Conservation (phyloP, 768 basidiomycete species). For the Phaeotremella fagi region DNA sequence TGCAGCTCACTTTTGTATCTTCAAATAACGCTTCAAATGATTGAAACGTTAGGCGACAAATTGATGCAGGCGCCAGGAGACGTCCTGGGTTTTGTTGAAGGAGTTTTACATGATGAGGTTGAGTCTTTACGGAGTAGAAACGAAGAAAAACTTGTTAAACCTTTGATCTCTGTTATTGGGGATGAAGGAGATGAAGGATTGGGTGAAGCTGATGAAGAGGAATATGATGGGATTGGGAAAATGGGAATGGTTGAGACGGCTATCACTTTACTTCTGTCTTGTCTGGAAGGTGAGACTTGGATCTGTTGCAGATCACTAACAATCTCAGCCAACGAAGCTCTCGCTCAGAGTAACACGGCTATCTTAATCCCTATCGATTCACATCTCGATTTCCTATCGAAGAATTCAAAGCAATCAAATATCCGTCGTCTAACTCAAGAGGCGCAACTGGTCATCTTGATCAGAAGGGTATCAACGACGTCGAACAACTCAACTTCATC, state of each 20-base stretch:
- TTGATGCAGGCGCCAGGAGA: conserved; percentile 64
- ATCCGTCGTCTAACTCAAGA: conserved; percentile 65
- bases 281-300: conserved; percentile 67
- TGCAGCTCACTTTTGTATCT: conserved; percentile 62
- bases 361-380: conserved; percentile 67
- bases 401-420: conserved; percentile 52
- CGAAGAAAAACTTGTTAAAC: conserved; percentile 47
- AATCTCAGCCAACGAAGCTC: conserved; percentile 23
- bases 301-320: background rate
- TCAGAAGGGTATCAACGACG: conserved; percentile 61
- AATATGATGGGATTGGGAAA: conserved; percentile 52
- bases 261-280: conserved; percentile 71
- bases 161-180: conserved; percentile 44
- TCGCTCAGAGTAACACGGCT: conserved; percentile 53
- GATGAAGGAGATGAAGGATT: conserved; percentile 58
- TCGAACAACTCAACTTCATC: background rate
- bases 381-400: conserved; percentile 58
- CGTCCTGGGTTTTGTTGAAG: conserved; percentile 74
- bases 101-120: conserved; percentile 54
- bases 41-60: conserved; percentile 60
- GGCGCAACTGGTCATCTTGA: conserved; percentile 76
- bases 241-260: conserved; percentile 72
- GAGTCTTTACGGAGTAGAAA: conserved; percentile 13
- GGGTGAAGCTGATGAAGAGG: conserved; percentile 57
- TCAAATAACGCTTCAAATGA: conserved; percentile 77